Conservation (phyloP, 148 eudicot genomes). For the Dianthus caryophyllus region DNA sequence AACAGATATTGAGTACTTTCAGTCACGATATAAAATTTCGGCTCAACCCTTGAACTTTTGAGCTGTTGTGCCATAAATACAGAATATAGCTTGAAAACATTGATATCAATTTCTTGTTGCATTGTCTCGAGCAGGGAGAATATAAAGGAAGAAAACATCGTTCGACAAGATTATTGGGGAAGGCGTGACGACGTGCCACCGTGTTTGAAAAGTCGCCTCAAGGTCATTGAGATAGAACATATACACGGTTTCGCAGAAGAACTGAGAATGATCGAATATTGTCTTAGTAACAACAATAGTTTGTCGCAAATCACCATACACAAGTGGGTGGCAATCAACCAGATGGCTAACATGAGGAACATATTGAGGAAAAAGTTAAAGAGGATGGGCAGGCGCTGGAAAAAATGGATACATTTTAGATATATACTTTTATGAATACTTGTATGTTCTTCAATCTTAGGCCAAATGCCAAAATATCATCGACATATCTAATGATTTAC, state of each 20-base stretch:
- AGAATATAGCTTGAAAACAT: no score
- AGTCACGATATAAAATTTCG: neutral
- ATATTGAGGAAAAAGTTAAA: no score
- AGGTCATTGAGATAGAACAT: slow-evolving; percentile 1
- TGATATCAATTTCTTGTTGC: neutral
- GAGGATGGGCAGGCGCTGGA: neutral
- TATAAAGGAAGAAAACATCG: neutral
- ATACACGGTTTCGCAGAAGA: neutral
- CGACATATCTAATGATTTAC: no score
- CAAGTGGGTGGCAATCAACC: neutral
- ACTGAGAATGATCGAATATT: neutral
- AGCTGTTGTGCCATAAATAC: neutral
- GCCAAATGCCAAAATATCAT: no score
- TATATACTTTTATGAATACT: no score
- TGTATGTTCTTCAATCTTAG: no score
- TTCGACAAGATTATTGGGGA: neutral
- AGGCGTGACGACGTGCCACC: neutral
- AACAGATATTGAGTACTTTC: neutral
- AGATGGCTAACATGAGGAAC: neutral
- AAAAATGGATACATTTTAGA: neutral
- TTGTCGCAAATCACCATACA: neutral
- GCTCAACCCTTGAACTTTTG: neutral
- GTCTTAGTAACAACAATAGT: neutral
- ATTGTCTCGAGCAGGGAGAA: no score
- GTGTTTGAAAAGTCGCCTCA: slow-evolving; percentile 5